Base-by-base conservation (phyloP, 805 yeast species). In the Ogataea ramenticola region DNA sequence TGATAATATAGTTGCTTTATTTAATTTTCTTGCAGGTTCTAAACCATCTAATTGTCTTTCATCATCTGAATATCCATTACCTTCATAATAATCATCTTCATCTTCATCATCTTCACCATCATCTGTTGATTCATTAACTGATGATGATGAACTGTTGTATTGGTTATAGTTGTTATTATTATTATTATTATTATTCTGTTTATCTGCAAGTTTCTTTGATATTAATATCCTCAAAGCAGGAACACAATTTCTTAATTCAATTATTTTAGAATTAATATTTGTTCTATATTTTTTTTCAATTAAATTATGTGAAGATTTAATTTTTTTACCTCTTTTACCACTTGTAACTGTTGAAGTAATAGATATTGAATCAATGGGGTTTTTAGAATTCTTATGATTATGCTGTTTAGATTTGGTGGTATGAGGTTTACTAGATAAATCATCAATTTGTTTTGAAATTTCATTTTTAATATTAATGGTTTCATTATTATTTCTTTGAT, bases 241-340 rank as follows among this genome's bases (percentile, higher is more conserved):
- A 16, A 86, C 95, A 3, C 87, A 82, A 52, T 84, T 84, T 56
- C 88, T 69, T 29, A 86, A 71, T 37, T 80, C 82, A 30, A 75
- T 51, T 39, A 86, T 84, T 59, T 80, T 82, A 43, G 82, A 70
- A 55, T 84, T 86, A 51, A 86, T 82, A 55, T 86, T 85, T 19
- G 86, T 81, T 52, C 95, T 64, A 62, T 86, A 86, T 56, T 83
- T 80, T 64, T 85, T 85, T 58, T 86, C 95, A 51, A 86, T 81
- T 70, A 83, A 78, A 56, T 85, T 86, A 63, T 86, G 95, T 8
- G 86, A 74, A 1, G 80, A 71, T 61, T 82, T 74, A 44, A 74
- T 74, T 46, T 68, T 69, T 48, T 65, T 70, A 32, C 54, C 19
- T 39, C 17, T 20, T 14, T 10, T 30, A 3, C 22, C 15, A 3